Evolutionary conservation across 371 early-diverging fungal genomes (phyloP).

Genomic region (Circinella umbellata): DNA sequence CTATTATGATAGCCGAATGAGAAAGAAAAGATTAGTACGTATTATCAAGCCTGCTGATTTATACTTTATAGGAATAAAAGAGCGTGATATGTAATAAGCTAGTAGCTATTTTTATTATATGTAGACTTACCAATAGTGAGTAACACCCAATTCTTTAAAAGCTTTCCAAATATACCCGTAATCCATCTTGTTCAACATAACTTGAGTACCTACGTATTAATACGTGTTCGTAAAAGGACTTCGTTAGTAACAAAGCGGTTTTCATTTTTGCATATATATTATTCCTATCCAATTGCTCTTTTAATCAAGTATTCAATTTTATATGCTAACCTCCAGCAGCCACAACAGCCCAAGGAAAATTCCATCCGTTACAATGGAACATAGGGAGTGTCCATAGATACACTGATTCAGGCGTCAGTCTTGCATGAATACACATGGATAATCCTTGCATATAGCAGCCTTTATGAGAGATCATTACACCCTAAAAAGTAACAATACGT

Average conservation of each 20-base stretch:
- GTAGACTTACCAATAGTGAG: conserved; percentile 48
- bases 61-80: no score
- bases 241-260: no score
- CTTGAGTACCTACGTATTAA: conserved; percentile 38
- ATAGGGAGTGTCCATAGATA: conserved; percentile 69
- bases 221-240: no score
- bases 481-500: conserved; percentile 11
- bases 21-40: no score
- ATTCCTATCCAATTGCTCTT: no score
- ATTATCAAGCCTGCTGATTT: no score
- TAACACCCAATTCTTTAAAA: conserved; percentile 53
- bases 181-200: conserved; percentile 67
- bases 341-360: conserved; percentile 67
- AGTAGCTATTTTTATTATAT: no score
- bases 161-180: conserved; percentile 65
- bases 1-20: conserved; percentile 7
- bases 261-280: no score
- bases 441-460: conserved; percentile 64
- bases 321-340: conserved; percentile 51
- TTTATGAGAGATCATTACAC: conserved; percentile 40
- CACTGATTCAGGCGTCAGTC: conserved; percentile 48
- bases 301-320: not conserved
- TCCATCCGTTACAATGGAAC: conserved; percentile 77
- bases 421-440: conserved; percentile 54
- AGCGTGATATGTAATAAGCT: no score